These are phyloP conservation scores for Arthroderma sp. DNA, from an alignment of 2,329 filamentous ascomycete genomes.

Conservation along the genomic window DNA sequence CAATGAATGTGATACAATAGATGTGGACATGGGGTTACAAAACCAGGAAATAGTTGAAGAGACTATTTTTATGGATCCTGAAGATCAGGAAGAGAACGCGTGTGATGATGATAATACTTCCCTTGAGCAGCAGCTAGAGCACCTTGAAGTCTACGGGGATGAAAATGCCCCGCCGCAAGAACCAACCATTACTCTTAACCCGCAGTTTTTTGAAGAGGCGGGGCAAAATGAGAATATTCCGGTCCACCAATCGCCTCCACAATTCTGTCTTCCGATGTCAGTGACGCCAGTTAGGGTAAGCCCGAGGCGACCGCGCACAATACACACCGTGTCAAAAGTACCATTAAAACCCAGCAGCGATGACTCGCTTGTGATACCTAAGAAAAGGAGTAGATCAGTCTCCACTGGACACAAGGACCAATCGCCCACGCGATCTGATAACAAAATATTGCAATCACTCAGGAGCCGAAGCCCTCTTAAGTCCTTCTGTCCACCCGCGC, in stretches of 20 bases:
- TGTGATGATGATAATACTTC: no score
- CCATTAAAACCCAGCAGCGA: slow-evolving; percentile 55
- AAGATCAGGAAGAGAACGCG: no score
- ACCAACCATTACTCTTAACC: slow-evolving; percentile 12
- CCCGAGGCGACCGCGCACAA: slow-evolving; percentile 38
- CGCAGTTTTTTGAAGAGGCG: slow-evolving; percentile 13
- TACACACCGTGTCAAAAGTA: slow-evolving; percentile 65
- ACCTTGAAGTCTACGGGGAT: slow-evolving; percentile 32
- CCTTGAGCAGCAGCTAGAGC: background rate
- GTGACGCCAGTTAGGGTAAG: slow-evolving; percentile 43
- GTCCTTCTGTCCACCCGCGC: slow-evolving; percentile 3
- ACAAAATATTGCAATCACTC: slow-evolving; percentile 16
- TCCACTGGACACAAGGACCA: slow-evolving; percentile 31
- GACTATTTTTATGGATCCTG: no score
- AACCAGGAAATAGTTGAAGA: no score
- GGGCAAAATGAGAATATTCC: slow-evolving; percentile 15
- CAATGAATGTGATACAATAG: no score
- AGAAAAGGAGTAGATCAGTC: slow-evolving; percentile 40
- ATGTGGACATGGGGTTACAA: no score
- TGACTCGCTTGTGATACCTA: slow-evolving; percentile 32
- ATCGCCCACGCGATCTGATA: slow-evolving; percentile 18
- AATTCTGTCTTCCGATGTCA: slow-evolving; percentile 22
- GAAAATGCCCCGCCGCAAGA: slow-evolving; percentile 39
- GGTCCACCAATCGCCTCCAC: slow-evolving; percentile 7
- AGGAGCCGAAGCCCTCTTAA: slow-evolving; percentile 7